Evolutionary conservation across 2,329 filamentous ascomycete genomes (phyloP), one percentile per base, ranked within the genome.

Genomic region (Ophiostoma angusticollis): DNA sequence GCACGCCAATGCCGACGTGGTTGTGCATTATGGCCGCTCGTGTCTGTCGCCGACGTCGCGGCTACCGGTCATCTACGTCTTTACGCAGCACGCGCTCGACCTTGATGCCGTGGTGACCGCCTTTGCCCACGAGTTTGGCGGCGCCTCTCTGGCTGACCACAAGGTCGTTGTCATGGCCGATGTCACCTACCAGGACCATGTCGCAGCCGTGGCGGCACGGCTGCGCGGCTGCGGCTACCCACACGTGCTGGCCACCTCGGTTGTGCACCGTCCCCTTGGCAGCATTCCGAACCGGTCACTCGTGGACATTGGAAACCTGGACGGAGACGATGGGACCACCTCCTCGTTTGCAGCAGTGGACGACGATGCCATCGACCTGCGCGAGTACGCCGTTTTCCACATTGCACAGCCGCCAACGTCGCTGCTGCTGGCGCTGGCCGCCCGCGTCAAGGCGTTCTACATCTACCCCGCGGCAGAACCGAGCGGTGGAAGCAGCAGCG

Each of bases 21-120:
- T 96, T 1, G 80, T 98, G 12, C 91, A 98, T 57, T 98, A 96
- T 51, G 91, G 91, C 3, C 72, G 91, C 37, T 81, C 89, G 0
- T 98, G 91, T 54, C 67, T 98, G 18, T 95, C 86, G 7, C 89
- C 89, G 1, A 93, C 89, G 0, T 82, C 83, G 9, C 69, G 86
- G 40, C 62, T 96, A 37, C 86, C 89, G 0, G 87, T 94, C 17
- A 75, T 95, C 35, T 86, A 95, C 55, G 77, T 95, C 43, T 96
- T 91, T 54, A 98, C 91, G 0, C 71, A 70, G 35, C 79, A 80
- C 47, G 58, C 67, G 2, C 66, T 98, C 13, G 68, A 84, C 43
- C 58, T 78, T 30, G 70, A 74, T 1, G 58, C 64, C 0, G 70
- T 78, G 0, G 42, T 65, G 0, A 55, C 62, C 5, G 70, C 73